Evolutionary conservation across 176 grass and related monocot species (phyloP).

Genomic region (Oryza officinalis): DNA sequence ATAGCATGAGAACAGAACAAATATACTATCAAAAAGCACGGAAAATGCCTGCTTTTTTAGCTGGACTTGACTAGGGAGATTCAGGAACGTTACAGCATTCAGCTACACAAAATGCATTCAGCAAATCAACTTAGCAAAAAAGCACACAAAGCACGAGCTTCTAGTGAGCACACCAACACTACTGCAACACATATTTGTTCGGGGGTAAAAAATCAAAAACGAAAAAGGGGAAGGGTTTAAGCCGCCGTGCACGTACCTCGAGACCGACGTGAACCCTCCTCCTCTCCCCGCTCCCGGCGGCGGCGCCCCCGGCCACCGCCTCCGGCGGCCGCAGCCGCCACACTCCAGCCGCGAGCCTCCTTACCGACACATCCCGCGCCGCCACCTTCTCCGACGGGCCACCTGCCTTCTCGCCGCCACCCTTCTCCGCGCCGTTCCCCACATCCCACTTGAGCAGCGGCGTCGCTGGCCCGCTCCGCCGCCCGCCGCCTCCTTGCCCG

Average conservation of each 20-base stretch:
- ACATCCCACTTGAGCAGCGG: conserved; percentile 80
- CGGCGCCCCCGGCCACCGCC: conserved; percentile 17
- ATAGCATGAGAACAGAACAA: neutral
- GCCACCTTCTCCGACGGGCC: conserved; percentile 3
- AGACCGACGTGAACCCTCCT: conserved; percentile 52
- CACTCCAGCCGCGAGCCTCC: conserved; percentile 76
- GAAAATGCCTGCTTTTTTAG: neutral
- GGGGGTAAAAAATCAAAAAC: neutral
- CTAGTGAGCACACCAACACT: neutral
- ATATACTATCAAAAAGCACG: neutral
- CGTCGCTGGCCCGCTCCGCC: conserved; percentile 69
- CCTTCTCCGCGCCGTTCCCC: neutral
- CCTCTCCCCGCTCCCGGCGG: conserved; percentile 7
- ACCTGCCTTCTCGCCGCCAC: neutral
- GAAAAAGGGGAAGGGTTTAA: neutral
- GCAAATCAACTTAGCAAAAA: neutral
- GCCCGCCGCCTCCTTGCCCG: conserved; percentile 21
- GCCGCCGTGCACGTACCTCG: conserved; percentile 36
- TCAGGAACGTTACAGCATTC: neutral
- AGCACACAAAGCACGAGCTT: neutral
- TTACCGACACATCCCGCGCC: conserved; percentile 56
- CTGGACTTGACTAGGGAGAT: neutral
- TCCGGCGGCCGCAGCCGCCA: conserved; percentile 82
- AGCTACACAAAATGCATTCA: neutral
- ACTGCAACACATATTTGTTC: neutral